Evolutionary conservation across 768 basidiomycete species (phyloP), one percentile per base, ranked within the genome.

Genomic region (Macrolepiota fuliginosa): DNA sequence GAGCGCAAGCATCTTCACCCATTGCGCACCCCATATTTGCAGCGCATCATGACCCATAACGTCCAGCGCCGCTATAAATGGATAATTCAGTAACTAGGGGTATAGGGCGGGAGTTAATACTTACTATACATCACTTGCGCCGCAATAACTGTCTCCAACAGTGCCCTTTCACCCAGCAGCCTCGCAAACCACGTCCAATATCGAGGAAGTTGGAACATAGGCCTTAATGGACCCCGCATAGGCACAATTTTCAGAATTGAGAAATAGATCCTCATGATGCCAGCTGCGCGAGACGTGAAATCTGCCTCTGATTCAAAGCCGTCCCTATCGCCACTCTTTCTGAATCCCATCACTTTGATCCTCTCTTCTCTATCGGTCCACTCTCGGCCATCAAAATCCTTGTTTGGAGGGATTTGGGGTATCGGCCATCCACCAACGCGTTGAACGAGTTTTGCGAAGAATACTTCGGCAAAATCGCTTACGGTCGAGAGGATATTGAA

Each of bases 371-470:
- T 75, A 50, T 70, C 70, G 36, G 69, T 66, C 81, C 84, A 87
- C 17, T 78, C 68, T 19, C 72, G 70, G 3, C 76, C 81, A 58
- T 85, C 83, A 17, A 80, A 73, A 58, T 90, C 84, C 15, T 73
- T 72, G 13, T 72, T 67, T 0, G 88, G 85, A 0, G 92, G 78
- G 17, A 78, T 80, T 53, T 78, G 78, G 0, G 93, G 94, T 2
- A 96, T 78, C 0, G 89, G 81, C 95, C 95, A 98, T 25, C 90
- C 90, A 45, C 96, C 96, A 19, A 90, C 85, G 24, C 90, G 86
- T 72, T 96, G 94, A 29, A 92, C 87, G 35, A 98, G 80, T 67
- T 93, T 87, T 10, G 90, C 85, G 76, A 88, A 94, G 70, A 99
- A 86, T 13, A 96, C 79, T 11, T 90, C 81, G 2, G 85, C 76